Conservation (phyloP, 805 yeast genomes). For the Candida sphagnicola region DNA sequence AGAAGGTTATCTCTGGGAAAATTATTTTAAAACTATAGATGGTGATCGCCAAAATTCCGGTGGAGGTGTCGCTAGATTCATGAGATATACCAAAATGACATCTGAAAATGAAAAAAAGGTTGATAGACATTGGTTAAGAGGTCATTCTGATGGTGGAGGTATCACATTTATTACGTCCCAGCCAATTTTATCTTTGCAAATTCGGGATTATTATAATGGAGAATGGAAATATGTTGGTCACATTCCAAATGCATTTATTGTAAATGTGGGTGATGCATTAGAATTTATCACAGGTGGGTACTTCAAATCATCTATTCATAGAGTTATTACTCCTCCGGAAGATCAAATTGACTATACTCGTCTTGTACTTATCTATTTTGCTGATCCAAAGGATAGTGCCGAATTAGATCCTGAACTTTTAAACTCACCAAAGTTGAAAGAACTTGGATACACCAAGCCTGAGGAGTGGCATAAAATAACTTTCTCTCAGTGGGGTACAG, state of each 20-base stretch:
- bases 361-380: constrained; percentile 20
- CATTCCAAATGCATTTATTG: constrained; percentile 21
- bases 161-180: constrained; percentile 25
- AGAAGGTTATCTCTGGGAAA: constrained; percentile 22
- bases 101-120: constrained; percentile 18
- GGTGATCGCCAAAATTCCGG: constrained; percentile 19
- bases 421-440: constrained; percentile 15
- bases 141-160: constrained; percentile 25
- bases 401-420: constrained; percentile 18
- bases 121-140: constrained; percentile 21
- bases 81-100: constrained; percentile 21
- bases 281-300: constrained; percentile 24
- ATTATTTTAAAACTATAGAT: constrained; percentile 19
- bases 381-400: constrained; percentile 15
- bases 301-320: constrained; percentile 20
- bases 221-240: constrained; percentile 25
- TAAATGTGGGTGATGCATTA: constrained; percentile 23
- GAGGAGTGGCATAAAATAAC: constrained; percentile 23
- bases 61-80: constrained; percentile 22
- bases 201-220: constrained; percentile 22
- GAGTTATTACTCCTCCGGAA: constrained; percentile 20
- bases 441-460: constrained; percentile 16
- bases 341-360: constrained; percentile 18
- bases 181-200: constrained; percentile 22
- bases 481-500: constrained; percentile 29